Conservation (phyloP, 768 basidiomycete species). For the Rhizopogon vinicolor region DNA sequence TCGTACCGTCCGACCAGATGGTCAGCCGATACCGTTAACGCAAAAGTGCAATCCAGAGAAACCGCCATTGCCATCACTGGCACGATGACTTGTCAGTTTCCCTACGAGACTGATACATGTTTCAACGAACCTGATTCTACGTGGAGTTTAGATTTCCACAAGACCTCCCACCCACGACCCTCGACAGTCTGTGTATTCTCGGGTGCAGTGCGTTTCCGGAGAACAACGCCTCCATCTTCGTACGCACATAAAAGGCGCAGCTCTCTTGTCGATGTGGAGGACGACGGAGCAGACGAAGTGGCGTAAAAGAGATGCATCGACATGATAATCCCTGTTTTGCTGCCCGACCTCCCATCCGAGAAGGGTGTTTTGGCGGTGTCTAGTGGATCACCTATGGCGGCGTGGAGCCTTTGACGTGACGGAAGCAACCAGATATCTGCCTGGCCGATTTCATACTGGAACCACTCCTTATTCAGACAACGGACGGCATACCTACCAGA, state of each 20-base stretch:
- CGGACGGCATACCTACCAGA: conserved; percentile 40
- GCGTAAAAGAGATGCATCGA: conserved; percentile 62
- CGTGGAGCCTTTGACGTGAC: conserved; percentile 63
- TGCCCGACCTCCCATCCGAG: conserved; percentile 45
- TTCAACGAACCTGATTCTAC: conserved; percentile 60
- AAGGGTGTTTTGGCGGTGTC: conserved; percentile 19
- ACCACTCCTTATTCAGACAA: not conserved
- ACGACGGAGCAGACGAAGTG: conserved; percentile 25
- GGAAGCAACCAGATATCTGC: conserved; percentile 88
- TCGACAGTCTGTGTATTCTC: conserved; percentile 46
- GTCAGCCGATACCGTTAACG: conserved; percentile 83
- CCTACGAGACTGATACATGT: not conserved
- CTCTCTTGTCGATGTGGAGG: conserved; percentile 26
- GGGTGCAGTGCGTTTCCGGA: conserved; percentile 46
- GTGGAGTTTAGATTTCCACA: conserved; percentile 68
- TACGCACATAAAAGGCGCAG: conserved; percentile 72
- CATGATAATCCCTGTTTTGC: conserved; percentile 84
- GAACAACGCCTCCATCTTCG: conserved; percentile 82
- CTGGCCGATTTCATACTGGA: conserved; percentile 32
- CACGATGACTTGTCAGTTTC: not conserved
- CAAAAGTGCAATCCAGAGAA: conserved; percentile 50
- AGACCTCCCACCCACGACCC: conserved; percentile 65
- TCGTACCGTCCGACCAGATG: conserved; percentile 68
- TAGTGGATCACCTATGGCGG: conserved; percentile 69
- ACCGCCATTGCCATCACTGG: conserved; percentile 48